These are phyloP conservation scores for Pinus tabuliformis DNA, from an alignment of 75 land plant species.

Conservation along the genomic window DNA sequence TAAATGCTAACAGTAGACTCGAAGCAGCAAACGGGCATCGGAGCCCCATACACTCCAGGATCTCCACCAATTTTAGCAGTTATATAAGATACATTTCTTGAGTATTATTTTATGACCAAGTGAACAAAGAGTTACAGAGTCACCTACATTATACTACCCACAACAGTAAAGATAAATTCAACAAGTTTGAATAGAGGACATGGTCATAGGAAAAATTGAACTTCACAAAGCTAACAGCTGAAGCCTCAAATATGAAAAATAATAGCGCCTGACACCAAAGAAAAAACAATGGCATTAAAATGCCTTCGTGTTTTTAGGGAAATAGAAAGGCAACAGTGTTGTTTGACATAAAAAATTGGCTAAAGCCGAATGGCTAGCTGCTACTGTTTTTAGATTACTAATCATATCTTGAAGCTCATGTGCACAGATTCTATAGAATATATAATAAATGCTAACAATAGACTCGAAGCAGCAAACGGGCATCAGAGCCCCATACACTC, in stretches of 20 bases:
- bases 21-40: not conserved
- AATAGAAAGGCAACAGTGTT: not conserved
- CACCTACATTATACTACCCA: slow-evolving; percentile 34
- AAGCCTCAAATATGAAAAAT: not conserved
- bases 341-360: not conserved
- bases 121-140: slow-evolving; percentile 20
- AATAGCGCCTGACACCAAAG: not conserved
- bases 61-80: not conserved
- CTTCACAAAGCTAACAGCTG: not conserved
- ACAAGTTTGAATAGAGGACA: not conserved
- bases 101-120: not conserved
- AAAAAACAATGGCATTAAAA: not conserved
- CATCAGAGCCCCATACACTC: not conserved
- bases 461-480: not conserved
- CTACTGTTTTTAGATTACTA: no score
- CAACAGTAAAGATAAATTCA: not conserved
- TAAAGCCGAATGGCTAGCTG: not conserved
- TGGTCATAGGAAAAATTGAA: not conserved
- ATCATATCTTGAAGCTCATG: no score
- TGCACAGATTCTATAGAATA: not conserved
- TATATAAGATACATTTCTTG: not conserved
- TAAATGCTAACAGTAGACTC: not conserved
- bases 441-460: not conserved
- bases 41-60: not conserved
- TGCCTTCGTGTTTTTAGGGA: not conserved